A percentile compares a stretch with the other conserved stretches of the same genome.
phyloP scores from a whole-genome alignment of 345 rosid species.

The Eucalyptus viminalis region DNA sequence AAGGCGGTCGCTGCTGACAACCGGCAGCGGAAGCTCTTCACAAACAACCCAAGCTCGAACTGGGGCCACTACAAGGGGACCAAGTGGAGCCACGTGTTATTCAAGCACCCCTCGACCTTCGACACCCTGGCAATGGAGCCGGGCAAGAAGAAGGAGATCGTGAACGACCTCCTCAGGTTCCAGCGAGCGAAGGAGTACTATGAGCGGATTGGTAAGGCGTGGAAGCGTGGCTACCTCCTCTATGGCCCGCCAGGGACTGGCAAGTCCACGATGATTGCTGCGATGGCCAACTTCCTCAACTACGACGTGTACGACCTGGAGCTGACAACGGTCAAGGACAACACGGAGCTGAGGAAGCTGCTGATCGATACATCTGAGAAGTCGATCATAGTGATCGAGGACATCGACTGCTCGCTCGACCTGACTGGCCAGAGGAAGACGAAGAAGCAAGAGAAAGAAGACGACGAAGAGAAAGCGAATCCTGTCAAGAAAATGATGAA shows the following conservation, averaged over 20 bases:
- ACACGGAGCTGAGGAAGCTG: conserved; percentile 19
- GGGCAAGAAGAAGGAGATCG: conserved; percentile 12
- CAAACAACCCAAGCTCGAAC: conserved; percentile 20
- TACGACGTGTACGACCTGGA: conserved; percentile 28
- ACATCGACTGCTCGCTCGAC: conserved; percentile 32
- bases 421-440: conserved; percentile 18
- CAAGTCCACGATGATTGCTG: conserved; percentile 21
- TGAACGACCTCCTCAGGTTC: conserved; percentile 12
- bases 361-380: conserved; percentile 18
- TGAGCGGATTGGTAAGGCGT: conserved; percentile 18
- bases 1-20: conserved; percentile 25
- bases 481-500: neutral
- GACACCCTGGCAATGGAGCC: conserved; percentile 19
- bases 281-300: conserved; percentile 23
- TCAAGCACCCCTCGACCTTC: conserved; percentile 27
- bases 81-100: conserved; percentile 14
- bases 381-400: conserved; percentile 25
- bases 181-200: conserved; percentile 12
- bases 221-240: conserved; percentile 36
- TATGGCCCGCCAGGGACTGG: conserved; percentile 35
- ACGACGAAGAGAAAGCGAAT: neutral
- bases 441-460: conserved; percentile 1
- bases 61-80: neutral
- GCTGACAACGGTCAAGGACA: conserved; percentile 22
- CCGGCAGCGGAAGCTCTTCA: conserved; percentile 38